phyloP scores from a whole-genome alignment of 164 flowering plant genomes.

The Taxillus chinensis region DNA sequence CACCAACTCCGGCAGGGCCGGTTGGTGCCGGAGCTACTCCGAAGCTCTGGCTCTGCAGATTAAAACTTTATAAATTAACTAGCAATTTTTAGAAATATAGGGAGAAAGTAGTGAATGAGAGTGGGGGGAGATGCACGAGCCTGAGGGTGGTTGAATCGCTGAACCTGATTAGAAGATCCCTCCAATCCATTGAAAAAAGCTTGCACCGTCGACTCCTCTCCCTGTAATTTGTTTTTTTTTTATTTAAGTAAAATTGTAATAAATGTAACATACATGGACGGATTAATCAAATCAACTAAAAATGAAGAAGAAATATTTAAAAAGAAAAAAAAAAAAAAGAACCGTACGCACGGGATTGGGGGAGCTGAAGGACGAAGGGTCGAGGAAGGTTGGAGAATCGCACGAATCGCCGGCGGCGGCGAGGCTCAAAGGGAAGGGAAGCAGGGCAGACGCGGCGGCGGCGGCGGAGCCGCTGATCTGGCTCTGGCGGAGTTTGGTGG shows the following conservation, averaged over 20 bases:
- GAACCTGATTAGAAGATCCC: conserved; percentile 46
- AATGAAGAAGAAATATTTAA: background rate
- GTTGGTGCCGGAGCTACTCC: conserved; percentile 27
- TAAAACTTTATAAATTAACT: too few species aligned
- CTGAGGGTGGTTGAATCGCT: conserved; percentile 45
- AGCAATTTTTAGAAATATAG: too few species aligned
- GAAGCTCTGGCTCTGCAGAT: conserved; percentile 32
- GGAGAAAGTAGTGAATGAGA: background rate
- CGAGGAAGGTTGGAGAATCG: conserved; percentile 13
- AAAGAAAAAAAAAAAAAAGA: background rate
- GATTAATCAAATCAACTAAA: background rate
- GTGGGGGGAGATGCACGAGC: conserved; percentile 6
- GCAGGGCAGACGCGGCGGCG: conserved; percentile 19
- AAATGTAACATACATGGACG: too few species aligned
- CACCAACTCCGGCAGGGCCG: conserved; percentile 31
- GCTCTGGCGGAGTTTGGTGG: conserved; percentile 59
- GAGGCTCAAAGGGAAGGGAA: conserved; percentile 24
- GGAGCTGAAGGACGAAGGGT: conserved; percentile 26
- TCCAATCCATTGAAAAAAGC: conserved; percentile 49
- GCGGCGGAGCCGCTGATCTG: conserved; percentile 36
- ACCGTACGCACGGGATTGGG: conserved; percentile 15
- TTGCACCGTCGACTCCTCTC: conserved; percentile 41
- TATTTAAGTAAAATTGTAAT: too few species aligned
- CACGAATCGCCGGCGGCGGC: conserved; percentile 12
- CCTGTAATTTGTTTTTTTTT: conserved; percentile 15